Conservation (phyloP, 2,329 filamentous ascomycete genomes). For the Rutstroemia sp. region DNA sequence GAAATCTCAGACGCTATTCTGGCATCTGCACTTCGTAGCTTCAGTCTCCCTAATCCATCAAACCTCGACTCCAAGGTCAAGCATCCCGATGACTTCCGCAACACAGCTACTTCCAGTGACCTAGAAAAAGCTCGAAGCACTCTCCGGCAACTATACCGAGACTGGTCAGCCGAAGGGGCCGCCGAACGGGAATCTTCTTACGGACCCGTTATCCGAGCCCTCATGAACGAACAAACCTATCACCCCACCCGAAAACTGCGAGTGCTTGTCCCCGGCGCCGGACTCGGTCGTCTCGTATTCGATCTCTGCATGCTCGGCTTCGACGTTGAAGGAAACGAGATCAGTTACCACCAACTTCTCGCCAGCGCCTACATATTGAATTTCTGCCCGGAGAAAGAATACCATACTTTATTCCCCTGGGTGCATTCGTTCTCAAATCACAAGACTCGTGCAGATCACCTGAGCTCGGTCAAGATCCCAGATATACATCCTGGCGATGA, state of each 20-base stretch:
- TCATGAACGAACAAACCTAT: conserved; percentile 42
- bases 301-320: conserved; percentile 72
- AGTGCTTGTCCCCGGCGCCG: conserved; percentile 83
- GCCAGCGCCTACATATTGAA: conserved; percentile 75
- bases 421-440: conserved; percentile 86
- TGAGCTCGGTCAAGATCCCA: conserved; percentile 66
- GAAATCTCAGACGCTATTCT: conserved; percentile 75
- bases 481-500: conserved; percentile 66
- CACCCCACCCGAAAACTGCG: conserved; percentile 23
- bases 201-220: conserved; percentile 59
- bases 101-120: conserved; percentile 63
- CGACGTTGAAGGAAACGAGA: conserved; percentile 81
- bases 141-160: conserved; percentile 86
- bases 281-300: conserved; percentile 81
- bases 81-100: conserved; percentile 51
- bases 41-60: conserved; percentile 38
- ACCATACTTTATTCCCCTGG: conserved; percentile 79
- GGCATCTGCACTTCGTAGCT: conserved; percentile 58
- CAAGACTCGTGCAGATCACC: conserved; percentile 61
- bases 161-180: conserved; percentile 78
- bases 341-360: conserved; percentile 93
- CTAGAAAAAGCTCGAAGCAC: conserved; percentile 90
- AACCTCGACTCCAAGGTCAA: conserved; percentile 1
- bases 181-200: conserved; percentile 73
- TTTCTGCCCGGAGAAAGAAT: conserved; percentile 47